A percentile compares a stretch with the other conserved stretches of the same genome.
phyloP scores from a whole-genome alignment of 1,139 yeast species.

The Geotrichum histeridarum region DNA sequence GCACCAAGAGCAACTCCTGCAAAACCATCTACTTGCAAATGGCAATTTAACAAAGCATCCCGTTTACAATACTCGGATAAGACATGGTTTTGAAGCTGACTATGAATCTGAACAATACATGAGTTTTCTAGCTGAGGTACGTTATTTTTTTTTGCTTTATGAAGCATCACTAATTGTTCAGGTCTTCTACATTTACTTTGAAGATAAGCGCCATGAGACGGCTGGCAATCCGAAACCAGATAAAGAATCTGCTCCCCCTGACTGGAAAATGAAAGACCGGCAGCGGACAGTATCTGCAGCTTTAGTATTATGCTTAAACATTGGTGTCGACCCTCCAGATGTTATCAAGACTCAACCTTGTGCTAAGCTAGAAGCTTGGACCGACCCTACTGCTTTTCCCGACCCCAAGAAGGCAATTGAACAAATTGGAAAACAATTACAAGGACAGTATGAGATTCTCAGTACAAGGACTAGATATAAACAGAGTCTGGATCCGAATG shows the following conservation, averaged over 20 bases:
- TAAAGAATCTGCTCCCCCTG: conserved; percentile 52
- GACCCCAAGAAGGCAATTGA: conserved; percentile 92
- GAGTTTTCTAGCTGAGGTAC: conserved; percentile 52
- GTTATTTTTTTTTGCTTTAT: conserved; percentile 4
- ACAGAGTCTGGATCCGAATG: conserved; percentile 89
- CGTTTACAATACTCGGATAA: conserved; percentile 31
- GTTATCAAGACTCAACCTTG: conserved; percentile 90
- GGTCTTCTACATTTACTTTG: conserved; percentile 73
- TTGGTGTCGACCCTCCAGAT: conserved; percentile 98
- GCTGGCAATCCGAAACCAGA: conserved; percentile 74
- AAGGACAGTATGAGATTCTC: conserved; percentile 82
- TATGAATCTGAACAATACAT: conserved; percentile 58
- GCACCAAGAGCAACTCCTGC: conserved; percentile 1
- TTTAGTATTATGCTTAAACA: conserved; percentile 76
- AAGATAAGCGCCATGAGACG: conserved; percentile 86
- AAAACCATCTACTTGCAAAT: conserved; percentile 2
- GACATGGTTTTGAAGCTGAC: conserved; percentile 82
- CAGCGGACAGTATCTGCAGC: conserved; percentile 96
- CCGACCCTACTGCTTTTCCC: conserved; percentile 77
- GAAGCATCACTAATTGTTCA: conserved; percentile 24
- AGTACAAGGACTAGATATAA: conserved; percentile 85
- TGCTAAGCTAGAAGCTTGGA: conserved; percentile 89
- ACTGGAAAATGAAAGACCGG: conserved; percentile 91
- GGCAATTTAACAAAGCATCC: conserved; percentile 5
- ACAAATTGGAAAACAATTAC: conserved; percentile 81